phyloP scores from a whole-genome alignment of 768 basidiomycete genomes.

The Rhodotorula graminis region DNA sequence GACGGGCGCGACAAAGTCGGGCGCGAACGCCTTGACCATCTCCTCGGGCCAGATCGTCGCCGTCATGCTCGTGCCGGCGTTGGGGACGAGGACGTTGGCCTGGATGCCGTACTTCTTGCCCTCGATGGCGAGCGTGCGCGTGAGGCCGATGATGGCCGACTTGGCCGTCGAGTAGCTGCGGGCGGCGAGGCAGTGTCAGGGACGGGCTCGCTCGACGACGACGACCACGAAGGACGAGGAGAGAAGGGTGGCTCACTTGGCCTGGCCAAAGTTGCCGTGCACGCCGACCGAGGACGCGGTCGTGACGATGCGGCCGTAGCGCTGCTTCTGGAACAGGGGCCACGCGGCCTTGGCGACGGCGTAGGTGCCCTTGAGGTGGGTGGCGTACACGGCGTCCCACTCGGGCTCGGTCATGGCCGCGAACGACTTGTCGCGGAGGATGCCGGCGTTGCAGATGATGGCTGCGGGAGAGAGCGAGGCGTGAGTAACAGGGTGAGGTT shows the following conservation, averaged over 20 bases:
- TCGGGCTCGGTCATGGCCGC: slow-evolving; percentile 79
- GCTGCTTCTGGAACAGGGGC: slow-evolving; percentile 94
- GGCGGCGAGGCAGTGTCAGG: no score
- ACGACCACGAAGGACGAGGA: background rate
- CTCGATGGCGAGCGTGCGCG: slow-evolving; percentile 83
- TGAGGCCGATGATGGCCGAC: slow-evolving; percentile 82
- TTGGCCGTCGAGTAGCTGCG: slow-evolving; percentile 76
- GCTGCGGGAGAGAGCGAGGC: background rate
- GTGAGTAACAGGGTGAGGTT: background rate
- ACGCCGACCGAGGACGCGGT: slow-evolving; percentile 86
- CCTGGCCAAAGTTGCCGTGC: slow-evolving; percentile 70
- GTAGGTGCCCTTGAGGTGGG: slow-evolving; percentile 82
- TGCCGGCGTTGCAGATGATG: slow-evolving; percentile 67
- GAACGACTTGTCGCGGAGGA: slow-evolving; percentile 90
- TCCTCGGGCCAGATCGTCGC: slow-evolving; percentile 44
- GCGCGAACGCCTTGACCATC: slow-evolving; percentile 53
- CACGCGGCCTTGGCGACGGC: slow-evolving; percentile 85
- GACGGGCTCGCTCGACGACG: background rate
- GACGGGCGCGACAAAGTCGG: slow-evolving; percentile 85
- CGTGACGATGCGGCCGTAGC: slow-evolving; percentile 89
- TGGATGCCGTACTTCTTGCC: slow-evolving; percentile 86
- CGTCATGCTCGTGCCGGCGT: slow-evolving; percentile 38
- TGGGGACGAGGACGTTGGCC: slow-evolving; percentile 56
- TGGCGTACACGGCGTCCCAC: slow-evolving; percentile 85
- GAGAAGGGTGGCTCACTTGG: slow-evolving; percentile 52